These are phyloP conservation scores for Cryptosporidium parvum DNA, from an alignment of 169 alveolate genomes.

Conservation along the genomic window DNA sequence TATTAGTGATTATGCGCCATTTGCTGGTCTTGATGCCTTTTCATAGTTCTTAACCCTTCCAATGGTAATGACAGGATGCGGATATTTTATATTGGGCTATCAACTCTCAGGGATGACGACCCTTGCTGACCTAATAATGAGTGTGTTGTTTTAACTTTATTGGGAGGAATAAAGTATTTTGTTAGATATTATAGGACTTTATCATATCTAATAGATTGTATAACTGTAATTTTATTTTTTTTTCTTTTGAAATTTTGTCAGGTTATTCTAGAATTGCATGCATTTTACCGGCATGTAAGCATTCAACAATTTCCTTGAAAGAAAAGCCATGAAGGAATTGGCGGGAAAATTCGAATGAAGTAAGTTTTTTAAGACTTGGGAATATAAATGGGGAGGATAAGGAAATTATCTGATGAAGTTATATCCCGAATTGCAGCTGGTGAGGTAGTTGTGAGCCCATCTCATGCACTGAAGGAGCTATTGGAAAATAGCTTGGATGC, in stretches of 20 bases:
- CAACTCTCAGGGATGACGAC: background rate
- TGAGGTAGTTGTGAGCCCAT: conserved; percentile 95
- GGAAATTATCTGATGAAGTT: conserved; percentile 88
- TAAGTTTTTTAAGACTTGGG: background rate
- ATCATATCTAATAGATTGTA: background rate
- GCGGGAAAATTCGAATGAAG: background rate
- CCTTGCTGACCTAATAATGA: background rate
- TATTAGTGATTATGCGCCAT: too few species aligned
- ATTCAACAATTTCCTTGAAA: background rate
- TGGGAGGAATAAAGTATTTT: background rate
- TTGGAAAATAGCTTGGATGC: conserved; percentile 98
- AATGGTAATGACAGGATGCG: background rate
- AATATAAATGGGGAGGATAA: conserved; percentile 78
- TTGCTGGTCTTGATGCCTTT: background rate
- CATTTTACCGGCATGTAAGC: background rate
- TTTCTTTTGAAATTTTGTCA: background rate
- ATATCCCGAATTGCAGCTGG: conserved; percentile 97
- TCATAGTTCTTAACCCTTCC: background rate
- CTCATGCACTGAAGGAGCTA: conserved; percentile 96
- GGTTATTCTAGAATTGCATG: background rate
- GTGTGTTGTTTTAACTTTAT: background rate
- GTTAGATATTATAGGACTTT: conserved; percentile 10
- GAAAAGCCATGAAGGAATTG: background rate
- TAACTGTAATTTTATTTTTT: conserved; percentile 1
- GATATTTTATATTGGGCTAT: background rate